These are phyloP conservation scores for Bipolaris cookei DNA, from an alignment of 2,329 filamentous ascomycete genomes.

Conservation along the genomic window DNA sequence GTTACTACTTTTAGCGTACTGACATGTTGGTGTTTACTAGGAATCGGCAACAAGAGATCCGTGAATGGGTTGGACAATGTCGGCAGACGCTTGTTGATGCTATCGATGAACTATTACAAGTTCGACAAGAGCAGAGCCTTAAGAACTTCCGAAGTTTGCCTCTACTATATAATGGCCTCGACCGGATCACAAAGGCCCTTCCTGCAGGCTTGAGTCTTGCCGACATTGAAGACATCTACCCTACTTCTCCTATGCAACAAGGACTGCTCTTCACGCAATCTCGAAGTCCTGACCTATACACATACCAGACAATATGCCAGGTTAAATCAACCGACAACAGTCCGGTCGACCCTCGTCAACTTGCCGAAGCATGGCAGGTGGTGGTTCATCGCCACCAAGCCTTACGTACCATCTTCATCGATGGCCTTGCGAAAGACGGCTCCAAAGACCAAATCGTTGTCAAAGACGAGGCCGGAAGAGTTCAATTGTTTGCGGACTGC, in stretches of 20 bases:
- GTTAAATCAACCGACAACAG: conserved; percentile 29
- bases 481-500: conserved; percentile 33
- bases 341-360: conserved; percentile 30
- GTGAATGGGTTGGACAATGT: conserved; percentile 38
- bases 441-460: conserved; percentile 44
- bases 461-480: conserved; percentile 34
- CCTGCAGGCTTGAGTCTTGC: conserved; percentile 26
- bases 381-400: conserved; percentile 44
- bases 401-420: conserved; percentile 44
- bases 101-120: conserved; percentile 38
- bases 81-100: conserved; percentile 38
- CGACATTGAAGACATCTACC: conserved; percentile 42
- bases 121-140: conserved; percentile 34
- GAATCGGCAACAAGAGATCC: conserved; percentile 38
- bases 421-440: conserved; percentile 42
- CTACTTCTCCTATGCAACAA: conserved; percentile 42
- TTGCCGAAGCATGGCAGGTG: conserved; percentile 45
- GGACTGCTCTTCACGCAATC: conserved; percentile 41
- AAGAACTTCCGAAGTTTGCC: conserved; percentile 42
- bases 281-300: conserved; percentile 39
- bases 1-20: not conserved
- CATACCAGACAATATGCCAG: conserved; percentile 40
- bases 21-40: not conserved
- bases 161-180: conserved; percentile 40
- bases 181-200: conserved; percentile 27